A percentile compares a stretch with the other conserved stretches of the same genome.
phyloP scores from a whole-genome alignment of 306 rosid species.

The Canavalia ensiformis region DNA sequence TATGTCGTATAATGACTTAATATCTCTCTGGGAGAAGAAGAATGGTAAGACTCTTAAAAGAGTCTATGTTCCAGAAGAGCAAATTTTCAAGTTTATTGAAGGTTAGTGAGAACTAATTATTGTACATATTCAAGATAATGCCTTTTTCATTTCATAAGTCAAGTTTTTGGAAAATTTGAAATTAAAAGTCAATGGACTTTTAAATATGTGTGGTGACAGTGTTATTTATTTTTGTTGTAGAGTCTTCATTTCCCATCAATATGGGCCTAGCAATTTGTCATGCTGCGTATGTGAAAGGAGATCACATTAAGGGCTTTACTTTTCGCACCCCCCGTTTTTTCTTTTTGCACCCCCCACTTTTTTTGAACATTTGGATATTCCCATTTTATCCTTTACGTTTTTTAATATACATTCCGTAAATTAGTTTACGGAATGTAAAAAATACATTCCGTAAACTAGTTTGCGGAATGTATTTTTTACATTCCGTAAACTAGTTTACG shows the following conservation, averaged over 20 bases:
- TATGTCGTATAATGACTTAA: constrained; percentile 54
- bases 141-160: background rate
- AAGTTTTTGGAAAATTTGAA: background rate
- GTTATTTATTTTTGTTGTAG: constrained; percentile 16
- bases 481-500: too few species aligned
- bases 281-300: constrained; percentile 59
- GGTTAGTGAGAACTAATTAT: background rate
- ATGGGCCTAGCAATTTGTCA: constrained; percentile 52
- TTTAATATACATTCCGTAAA: too few species aligned
- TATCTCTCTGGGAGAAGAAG: constrained; percentile 61
- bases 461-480: too few species aligned
- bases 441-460: too few species aligned
- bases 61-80: constrained; percentile 35
- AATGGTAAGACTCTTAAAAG: constrained; percentile 50
- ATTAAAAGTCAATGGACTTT: background rate
- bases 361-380: too few species aligned
- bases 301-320: constrained; percentile 64
- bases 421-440: too few species aligned
- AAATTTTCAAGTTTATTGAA: constrained; percentile 33
- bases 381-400: too few species aligned
- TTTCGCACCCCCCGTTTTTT: too few species aligned
- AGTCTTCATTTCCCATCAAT: constrained; percentile 25
- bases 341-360: too few species aligned
- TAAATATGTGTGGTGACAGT: background rate
- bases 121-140: background rate